Percentiles rank a stretch among this genome's conserved stretches.
These are phyloP conservation scores for Craterostigma plantagineum DNA, from an alignment of 257 asterid genomes.

Conservation along the genomic window DNA sequence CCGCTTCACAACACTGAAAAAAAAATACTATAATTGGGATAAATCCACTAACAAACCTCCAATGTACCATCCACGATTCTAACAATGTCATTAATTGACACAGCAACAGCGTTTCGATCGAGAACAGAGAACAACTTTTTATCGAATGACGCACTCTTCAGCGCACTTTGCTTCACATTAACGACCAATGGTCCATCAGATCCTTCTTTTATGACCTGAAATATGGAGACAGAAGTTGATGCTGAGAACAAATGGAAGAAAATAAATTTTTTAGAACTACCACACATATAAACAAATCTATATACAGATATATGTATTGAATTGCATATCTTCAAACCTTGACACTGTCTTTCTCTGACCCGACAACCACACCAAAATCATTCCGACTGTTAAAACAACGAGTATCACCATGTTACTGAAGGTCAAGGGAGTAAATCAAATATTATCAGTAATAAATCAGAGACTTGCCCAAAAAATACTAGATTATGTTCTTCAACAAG, in stretches of 20 bases:
- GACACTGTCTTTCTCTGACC: constrained; percentile 61
- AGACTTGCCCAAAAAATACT: constrained; percentile 73
- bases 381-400: constrained; percentile 47
- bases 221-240: constrained; percentile 1
- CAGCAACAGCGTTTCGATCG: constrained; percentile 44
- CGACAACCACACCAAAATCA: constrained; percentile 83
- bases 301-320: too few relatives aligned
- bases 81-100: constrained; percentile 59
- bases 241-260: background rate
- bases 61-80: constrained; percentile 65
- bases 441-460: constrained; percentile 1
- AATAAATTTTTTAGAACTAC: background rate
- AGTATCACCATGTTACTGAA: constrained; percentile 9
- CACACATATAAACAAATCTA: background rate
- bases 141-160: constrained; percentile 73
- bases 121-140: constrained; percentile 60
- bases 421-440: constrained; percentile 4
- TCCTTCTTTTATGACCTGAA: constrained; percentile 64
- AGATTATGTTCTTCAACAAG: constrained; percentile 70
- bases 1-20: constrained; percentile 8
- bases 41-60: constrained; percentile 27
- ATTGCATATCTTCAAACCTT: constrained; percentile 29
- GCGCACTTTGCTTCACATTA: constrained; percentile 33
- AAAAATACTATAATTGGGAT: constrained; percentile 8
- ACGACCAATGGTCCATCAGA: constrained; percentile 54